Percentiles rank a stretch among this genome's conserved stretches.
Conservation (phyloP, 208 protist species). For the Acanthamoeba lenticulata region DNA sequence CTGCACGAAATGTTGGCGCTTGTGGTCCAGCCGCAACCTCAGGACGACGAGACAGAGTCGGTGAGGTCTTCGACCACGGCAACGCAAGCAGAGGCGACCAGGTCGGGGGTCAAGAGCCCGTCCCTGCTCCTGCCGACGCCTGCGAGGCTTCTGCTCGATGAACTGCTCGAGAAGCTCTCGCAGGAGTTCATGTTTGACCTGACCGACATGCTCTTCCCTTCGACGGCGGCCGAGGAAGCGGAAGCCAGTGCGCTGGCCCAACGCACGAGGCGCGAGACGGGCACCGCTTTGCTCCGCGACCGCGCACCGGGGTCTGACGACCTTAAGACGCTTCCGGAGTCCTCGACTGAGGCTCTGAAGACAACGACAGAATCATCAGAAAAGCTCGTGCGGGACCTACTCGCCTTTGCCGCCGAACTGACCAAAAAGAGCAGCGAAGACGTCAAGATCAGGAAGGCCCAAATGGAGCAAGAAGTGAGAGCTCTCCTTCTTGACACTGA, state of each 20-base stretch:
- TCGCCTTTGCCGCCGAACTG: background rate
- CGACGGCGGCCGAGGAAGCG: background rate
- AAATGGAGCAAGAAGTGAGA: background rate
- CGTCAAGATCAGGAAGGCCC: constrained; percentile 14
- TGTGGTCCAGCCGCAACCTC: background rate
- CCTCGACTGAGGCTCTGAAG: too few species aligned
- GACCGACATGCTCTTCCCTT: constrained; percentile 17
- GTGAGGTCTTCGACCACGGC: too few species aligned
- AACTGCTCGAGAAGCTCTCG: constrained; percentile 38
- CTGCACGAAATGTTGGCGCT: constrained; percentile 15
- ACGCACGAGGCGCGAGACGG: too few species aligned
- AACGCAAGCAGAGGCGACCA: background rate
- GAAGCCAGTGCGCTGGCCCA: too few species aligned
- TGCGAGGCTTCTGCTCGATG: constrained; percentile 15
- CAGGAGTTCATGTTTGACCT: background rate
- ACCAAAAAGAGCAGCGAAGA: background rate
- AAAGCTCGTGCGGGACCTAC: constrained; percentile 3
- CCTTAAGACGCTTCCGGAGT: too few species aligned
- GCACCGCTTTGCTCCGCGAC: background rate
- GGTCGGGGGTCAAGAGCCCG: too few species aligned
- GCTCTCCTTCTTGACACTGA: background rate
- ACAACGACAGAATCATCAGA: background rate
- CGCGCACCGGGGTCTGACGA: too few species aligned
- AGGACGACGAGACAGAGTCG: background rate
- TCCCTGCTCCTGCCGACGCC: background rate